A percentile compares a stretch with the other conserved stretches of the same genome.
Conservation (phyloP, 1,284 basidiomycete genomes). For the Trichosporon sp. region DNA sequence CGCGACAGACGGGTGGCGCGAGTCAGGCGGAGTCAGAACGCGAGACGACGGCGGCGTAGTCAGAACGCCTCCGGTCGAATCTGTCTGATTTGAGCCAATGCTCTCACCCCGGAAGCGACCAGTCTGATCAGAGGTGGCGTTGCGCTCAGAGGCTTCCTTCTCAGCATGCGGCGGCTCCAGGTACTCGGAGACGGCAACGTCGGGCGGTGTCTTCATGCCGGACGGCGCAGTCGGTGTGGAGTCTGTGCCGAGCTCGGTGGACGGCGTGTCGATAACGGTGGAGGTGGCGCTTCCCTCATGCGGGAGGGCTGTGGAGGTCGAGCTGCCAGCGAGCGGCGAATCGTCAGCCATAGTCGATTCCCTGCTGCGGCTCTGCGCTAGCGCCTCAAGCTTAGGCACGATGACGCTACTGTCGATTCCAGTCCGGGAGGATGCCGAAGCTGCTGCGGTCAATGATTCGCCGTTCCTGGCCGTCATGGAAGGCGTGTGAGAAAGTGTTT, state of each 20-base stretch:
- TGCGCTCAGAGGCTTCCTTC: background rate
- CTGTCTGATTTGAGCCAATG: conserved; percentile 25
- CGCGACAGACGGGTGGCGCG: background rate
- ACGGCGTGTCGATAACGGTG: background rate
- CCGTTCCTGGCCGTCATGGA: background rate
- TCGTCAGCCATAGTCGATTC: background rate
- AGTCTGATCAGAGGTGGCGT: background rate
- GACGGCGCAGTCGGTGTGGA: background rate
- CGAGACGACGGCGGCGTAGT: conserved; percentile 10
- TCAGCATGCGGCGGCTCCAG: background rate
- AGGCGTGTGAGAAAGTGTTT: background rate
- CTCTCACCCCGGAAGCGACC: conserved; percentile 27
- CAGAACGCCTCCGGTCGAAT: conserved; percentile 18
- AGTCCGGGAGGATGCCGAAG: background rate
- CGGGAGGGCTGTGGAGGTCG: background rate
- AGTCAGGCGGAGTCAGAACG: conserved; percentile 8
- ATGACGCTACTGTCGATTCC: background rate
- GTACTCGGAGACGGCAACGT: background rate
- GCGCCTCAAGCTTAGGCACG: background rate
- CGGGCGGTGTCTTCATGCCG: background rate
- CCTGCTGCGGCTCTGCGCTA: background rate
- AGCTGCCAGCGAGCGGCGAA: background rate
- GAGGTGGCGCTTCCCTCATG: background rate
- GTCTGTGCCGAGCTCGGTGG: background rate
- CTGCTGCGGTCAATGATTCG: background rate